Evolutionary conservation across 1,284 basidiomycete species (phyloP).

Genomic region (Volvariella surrecta): DNA sequence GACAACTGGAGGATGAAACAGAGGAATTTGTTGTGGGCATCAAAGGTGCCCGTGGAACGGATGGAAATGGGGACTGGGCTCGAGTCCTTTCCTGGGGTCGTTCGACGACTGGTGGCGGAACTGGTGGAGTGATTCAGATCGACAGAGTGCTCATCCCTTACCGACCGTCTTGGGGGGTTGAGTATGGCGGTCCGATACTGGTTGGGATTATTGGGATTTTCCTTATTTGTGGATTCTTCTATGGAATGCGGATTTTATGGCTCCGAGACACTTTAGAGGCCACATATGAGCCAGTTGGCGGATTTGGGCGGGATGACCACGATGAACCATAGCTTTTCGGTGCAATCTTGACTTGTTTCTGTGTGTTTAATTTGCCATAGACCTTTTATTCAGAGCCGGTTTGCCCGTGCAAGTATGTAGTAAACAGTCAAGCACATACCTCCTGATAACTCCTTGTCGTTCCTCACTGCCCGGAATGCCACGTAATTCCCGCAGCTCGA

Average conservation of each 20-base stretch:
- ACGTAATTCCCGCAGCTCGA: no score
- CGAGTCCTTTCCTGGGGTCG: constrained; percentile 76
- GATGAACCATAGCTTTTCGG: constrained; percentile 18
- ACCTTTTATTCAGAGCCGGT: no score
- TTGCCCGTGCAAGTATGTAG: no score
- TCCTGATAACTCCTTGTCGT: no score
- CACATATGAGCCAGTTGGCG: constrained; percentile 78
- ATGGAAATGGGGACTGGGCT: constrained; percentile 69
- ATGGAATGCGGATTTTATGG: constrained; percentile 57
- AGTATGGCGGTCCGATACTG: constrained; percentile 55
- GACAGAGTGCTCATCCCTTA: constrained; percentile 83
- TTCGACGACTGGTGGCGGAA: constrained; percentile 58
- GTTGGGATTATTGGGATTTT: constrained; percentile 49
- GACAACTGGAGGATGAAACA: constrained; percentile 38
- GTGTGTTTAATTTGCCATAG: constrained; percentile 1
- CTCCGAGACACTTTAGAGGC: constrained; percentile 66
- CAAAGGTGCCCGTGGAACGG: constrained; percentile 75
- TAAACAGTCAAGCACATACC: no score
- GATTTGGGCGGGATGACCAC: constrained; percentile 59
- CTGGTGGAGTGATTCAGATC: constrained; percentile 85
- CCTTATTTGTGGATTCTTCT: constrained; percentile 65
- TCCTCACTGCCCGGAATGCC: no score
- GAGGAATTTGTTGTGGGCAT: constrained; percentile 76
- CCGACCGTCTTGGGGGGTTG: constrained; percentile 72
- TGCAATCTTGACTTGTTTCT: neutral